phyloP scores from a whole-genome alignment of 352 stramenopile species.

The Pythium insidiosum region DNA sequence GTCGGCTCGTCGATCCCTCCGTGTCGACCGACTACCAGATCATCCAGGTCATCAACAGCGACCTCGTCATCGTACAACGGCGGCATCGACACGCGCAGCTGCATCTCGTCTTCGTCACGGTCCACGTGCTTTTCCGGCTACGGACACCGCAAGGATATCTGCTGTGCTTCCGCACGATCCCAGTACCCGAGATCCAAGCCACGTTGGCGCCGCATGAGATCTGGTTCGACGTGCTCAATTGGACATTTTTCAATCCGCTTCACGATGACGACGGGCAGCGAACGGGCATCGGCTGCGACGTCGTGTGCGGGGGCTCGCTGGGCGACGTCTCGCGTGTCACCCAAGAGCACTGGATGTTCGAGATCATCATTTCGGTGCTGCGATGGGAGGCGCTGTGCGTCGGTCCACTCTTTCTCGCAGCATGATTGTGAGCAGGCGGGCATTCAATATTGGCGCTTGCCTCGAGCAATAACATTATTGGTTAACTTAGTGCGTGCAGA shows the following conservation, averaged over 20 bases:
- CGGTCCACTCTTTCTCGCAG: constrained; percentile 13
- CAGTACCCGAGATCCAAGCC: constrained; percentile 32
- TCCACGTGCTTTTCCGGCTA: constrained; percentile 52
- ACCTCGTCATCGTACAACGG: constrained; percentile 46
- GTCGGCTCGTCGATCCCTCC: constrained; percentile 34
- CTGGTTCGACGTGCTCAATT: constrained; percentile 61
- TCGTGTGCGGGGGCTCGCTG: constrained; percentile 46
- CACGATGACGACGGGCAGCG: constrained; percentile 31
- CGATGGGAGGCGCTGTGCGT: constrained; percentile 34
- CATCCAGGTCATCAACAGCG: constrained; percentile 42
- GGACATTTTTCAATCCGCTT: constrained; percentile 36
- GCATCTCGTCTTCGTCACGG: constrained; percentile 41
- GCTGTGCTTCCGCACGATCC: constrained; percentile 52
- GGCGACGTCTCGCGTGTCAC: constrained; percentile 36
- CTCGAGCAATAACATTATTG: not conserved
- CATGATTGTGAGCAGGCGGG: not conserved
- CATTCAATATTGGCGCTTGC: too few species aligned
- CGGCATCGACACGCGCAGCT: constrained; percentile 38
- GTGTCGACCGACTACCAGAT: constrained; percentile 37
- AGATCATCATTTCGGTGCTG: constrained; percentile 55
- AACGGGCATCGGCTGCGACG: constrained; percentile 29
- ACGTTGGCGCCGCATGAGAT: constrained; percentile 35
- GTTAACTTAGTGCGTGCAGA: constrained; percentile 1
- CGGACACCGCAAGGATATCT: constrained; percentile 47
- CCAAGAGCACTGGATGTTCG: constrained; percentile 54